A percentile compares a stretch with the other conserved stretches of the same genome.
These are phyloP conservation scores for Calonectria pteridis DNA, from an alignment of 2,329 filamentous ascomycete species.

Conservation along the genomic window DNA sequence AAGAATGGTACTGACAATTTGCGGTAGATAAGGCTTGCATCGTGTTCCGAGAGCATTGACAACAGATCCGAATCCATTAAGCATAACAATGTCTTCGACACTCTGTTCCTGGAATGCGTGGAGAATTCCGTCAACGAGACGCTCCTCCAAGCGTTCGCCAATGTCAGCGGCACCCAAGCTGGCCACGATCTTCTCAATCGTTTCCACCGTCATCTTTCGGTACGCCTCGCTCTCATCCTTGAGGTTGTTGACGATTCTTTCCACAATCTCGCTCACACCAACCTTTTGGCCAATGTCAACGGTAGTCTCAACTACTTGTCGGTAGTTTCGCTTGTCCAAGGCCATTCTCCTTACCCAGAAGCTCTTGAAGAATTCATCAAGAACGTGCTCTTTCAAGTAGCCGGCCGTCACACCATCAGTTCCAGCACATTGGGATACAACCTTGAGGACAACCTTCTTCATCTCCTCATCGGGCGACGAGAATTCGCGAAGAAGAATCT, in stretches of 20 bases:
- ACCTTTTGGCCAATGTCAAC: conserved; percentile 98
- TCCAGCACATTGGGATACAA: conserved; percentile 93
- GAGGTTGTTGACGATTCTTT: conserved; percentile 92
- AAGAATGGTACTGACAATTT: conserved; percentile 96
- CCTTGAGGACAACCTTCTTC: conserved; percentile 99
- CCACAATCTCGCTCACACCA: conserved; percentile 94
- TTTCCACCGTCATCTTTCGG: conserved; percentile 99
- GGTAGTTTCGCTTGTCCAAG: conserved; percentile 96
- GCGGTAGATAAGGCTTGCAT: conserved; percentile 95
- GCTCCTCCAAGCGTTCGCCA: conserved; percentile 90
- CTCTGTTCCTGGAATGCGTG: conserved; percentile 98
- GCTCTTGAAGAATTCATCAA: conserved; percentile 97
- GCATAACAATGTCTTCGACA: conserved; percentile 93
- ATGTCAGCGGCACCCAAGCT: conserved; percentile 95
- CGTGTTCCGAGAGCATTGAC: conserved; percentile 94
- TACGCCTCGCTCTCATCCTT: conserved; percentile 99
- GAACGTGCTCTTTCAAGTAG: conserved; percentile 94
- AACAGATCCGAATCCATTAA: conserved; percentile 98
- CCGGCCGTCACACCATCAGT: conserved; percentile 95
- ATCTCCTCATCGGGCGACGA: conserved; percentile 98
- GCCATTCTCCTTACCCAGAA: conserved; percentile 99
- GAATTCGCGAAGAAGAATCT: conserved; percentile 95
- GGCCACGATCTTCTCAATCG: conserved; percentile 95
- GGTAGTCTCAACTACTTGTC: conserved; percentile 97
- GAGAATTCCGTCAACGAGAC: conserved; percentile 93